Evolutionary conservation across 176 grass and related monocot genomes (phyloP).

Genomic region (Musa schizocarpa): DNA sequence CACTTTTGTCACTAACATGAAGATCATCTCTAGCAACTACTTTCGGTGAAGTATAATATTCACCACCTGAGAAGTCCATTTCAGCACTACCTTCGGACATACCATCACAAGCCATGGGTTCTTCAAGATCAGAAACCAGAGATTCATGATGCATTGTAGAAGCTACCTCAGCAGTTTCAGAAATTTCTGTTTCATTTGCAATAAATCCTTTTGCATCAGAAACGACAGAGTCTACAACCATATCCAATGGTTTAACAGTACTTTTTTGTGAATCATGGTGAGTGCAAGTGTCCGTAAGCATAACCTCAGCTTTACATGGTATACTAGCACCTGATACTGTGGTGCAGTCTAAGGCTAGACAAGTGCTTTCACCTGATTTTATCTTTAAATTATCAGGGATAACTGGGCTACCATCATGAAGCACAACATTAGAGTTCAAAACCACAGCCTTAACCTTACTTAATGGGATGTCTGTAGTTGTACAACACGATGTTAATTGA

Average conservation of each 20-base stretch:
- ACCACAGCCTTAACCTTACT: background rate
- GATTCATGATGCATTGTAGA: background rate
- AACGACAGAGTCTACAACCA: background rate
- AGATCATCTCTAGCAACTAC: constrained; percentile 3
- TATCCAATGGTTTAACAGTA: background rate
- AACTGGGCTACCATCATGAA: background rate
- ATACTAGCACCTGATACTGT: background rate
- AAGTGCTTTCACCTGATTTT: background rate
- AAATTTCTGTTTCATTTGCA: background rate
- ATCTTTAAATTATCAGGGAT: background rate
- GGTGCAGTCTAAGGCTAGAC: background rate
- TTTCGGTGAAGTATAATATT: constrained; percentile 12
- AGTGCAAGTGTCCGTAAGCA: background rate
- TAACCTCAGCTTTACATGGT: background rate
- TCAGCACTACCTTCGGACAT: constrained; percentile 37
- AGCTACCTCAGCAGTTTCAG: background rate
- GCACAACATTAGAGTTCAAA: background rate
- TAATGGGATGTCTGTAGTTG: background rate
- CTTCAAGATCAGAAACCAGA: background rate
- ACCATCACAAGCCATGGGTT: constrained; percentile 19
- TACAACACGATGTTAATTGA: background rate
- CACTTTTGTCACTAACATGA: background rate
- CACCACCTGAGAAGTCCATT: constrained; percentile 33
- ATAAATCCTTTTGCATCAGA: background rate
- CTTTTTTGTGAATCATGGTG: background rate